Evolutionary conservation across 495 filamentous ascomycete species (phyloP), one percentile per base, ranked within the genome.

Genomic region (Tuber magnatum): DNA sequence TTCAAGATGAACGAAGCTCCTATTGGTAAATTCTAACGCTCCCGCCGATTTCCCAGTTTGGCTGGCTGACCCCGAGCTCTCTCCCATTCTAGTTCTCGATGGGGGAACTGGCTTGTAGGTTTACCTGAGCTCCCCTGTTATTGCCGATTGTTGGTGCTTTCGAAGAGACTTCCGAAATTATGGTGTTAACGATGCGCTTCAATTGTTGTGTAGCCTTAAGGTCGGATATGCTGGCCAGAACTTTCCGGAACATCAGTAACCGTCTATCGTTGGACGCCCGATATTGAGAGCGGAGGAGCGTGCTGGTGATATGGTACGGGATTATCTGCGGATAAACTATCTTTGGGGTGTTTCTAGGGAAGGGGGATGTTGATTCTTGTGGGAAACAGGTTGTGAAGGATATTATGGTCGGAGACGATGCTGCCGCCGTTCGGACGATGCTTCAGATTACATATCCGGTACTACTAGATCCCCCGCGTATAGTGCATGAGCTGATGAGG

Each of bases 351-450:
- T 46, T 68, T 28, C 40, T 61, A 32, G 56, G 28, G 18, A n/a
- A 41, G 39, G n/a, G 40, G 72, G 40, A 35, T 68, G 35, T 69
- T 82, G 70, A 82, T 43, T 38, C 40, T 35, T 39, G 32, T 43
- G 24, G 40, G 41, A 72, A 68, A 39, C 73, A 83, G 81, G 71
- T 94, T 77, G 92, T 99, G 83, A 97, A 97, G 88, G 95, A 99
- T 87, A 97, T 99, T 82, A 99, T 99, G 95, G 97, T 94, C 86
- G 95, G 95, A 80, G 96, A 99, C 86, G 95, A 99, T 86, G 95
- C 95, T 41, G 94, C 95, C 18, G 93, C 93, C 41, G 95, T 94
- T 77, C 89, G 95, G 78, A 94, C 92, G 74, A 96, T 97, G 93
- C 89, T 99, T 72, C 96, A 99, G 83, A 95, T 99, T 81, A 94